These are phyloP conservation scores for Eimeria praecox DNA, from an alignment of 169 alveolate species.

Conservation along the genomic window DNA sequence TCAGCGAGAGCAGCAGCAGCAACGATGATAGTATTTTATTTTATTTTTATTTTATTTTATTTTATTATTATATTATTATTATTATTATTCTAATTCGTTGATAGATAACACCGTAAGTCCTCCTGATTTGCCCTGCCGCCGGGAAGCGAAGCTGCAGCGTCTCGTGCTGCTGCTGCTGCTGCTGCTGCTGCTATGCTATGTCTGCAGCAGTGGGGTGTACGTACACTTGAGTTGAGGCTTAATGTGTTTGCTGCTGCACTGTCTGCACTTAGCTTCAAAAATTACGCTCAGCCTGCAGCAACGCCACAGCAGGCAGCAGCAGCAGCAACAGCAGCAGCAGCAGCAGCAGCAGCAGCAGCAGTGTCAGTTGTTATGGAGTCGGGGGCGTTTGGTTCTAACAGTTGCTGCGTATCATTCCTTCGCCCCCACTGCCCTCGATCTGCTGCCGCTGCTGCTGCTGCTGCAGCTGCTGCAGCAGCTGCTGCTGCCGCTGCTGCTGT, in stretches of 20 bases:
- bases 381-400: too few relatives aligned
- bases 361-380: not conserved
- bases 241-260: not conserved
- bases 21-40: too few relatives aligned
- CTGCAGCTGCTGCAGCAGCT: too few relatives aligned
- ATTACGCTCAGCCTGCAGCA: not conserved
- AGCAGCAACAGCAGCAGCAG: not conserved
- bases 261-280: not conserved
- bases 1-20: too few relatives aligned
- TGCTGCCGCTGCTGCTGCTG: not conserved
- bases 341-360: not conserved
- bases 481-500: not conserved
- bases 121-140: too few relatives aligned
- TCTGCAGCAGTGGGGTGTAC: not conserved
- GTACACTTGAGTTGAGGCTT: not conserved
- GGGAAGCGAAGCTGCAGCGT: not conserved
- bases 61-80: not conserved
- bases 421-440: not conserved
- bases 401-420: too few relatives aligned
- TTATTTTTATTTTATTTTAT: not conserved
- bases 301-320: not conserved
- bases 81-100: not conserved
- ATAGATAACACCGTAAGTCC: too few relatives aligned
- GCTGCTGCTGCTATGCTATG: not conserved
- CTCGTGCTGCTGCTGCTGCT: not conserved